Base-by-base conservation (phyloP, 2,329 filamentous ascomycete species). In the Ilyonectria mors-panacis region DNA sequence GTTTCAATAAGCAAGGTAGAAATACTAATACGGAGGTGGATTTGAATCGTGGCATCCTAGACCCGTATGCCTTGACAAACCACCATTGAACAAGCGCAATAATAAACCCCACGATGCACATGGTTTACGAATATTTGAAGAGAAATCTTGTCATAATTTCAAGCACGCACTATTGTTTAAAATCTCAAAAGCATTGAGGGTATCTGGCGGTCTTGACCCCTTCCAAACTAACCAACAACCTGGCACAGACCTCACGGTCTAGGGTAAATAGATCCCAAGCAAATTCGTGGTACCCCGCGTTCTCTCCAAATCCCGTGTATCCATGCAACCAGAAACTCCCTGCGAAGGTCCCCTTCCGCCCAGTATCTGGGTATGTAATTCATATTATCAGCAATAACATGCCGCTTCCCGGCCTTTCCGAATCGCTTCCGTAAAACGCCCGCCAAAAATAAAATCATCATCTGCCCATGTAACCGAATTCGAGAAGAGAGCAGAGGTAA, bases 291-390 rank as follows among this genome's bases (percentile, higher is more conserved):
- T 56, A 68, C 57, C 64, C 47, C 62, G 21, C 63, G 35, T 63
- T 64, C 59, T 55, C 60, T 54, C 56, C 60, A 53, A 62, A 64
- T 65, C 65, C 65, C 61, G 59, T 68, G 39, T 74, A 72, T 69
- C 68, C 70, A 76, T 76, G 67, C 73, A 69, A 71, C 57, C 66
- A 67, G 10, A 69, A 75, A 77, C 73, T 77, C 75, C 70, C 63
- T 64, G 66, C 65, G 65, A 67, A 50, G 33, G 4, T 62, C 50
- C 62, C 59, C 33, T 63, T 44, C 66, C 59, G 39, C 62, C 71
- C 66, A 69, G 59, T 68, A 44, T 42, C 74, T 68, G 73, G 74
- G 71, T 76, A 76, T 76, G 74, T 70, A 63, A 66, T 67, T 71
- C 54, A 65, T 23, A 74, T 75, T 74, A 76, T 65, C 48, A 70